A percentile compares a stretch with the other conserved stretches of the same genome.
phyloP scores from a whole-genome alignment of 176 grass and related monocot species.

The Sorghum bicolor region DNA sequence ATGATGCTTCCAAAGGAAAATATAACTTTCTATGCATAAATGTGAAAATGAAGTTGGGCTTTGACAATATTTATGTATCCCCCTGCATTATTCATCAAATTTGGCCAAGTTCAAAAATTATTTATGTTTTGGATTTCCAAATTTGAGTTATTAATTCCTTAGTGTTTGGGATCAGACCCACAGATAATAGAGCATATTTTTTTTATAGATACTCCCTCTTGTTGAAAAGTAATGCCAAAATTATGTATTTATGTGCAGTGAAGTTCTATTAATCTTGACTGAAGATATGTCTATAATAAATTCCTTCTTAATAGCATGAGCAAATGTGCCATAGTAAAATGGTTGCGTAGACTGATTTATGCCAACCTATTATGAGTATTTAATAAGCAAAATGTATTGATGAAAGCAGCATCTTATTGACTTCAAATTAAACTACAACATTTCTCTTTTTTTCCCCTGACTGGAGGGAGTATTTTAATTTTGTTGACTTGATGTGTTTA shows the following conservation, averaged over 20 bases:
- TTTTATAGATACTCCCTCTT: background rate
- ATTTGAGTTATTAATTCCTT: conserved; percentile 6
- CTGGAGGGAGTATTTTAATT: background rate
- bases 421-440: background rate
- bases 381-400: background rate
- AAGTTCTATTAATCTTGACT: background rate
- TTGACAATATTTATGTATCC: background rate
- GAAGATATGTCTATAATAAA: background rate
- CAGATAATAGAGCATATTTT: background rate
- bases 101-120: background rate
- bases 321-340: background rate
- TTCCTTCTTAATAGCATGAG: background rate
- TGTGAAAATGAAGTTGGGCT: background rate
- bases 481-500: conserved; percentile 32
- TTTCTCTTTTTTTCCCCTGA: background rate
- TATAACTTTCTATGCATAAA: background rate
- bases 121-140: background rate
- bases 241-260: background rate
- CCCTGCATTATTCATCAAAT: background rate
- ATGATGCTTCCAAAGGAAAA: background rate
- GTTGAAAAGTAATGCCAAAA: background rate
- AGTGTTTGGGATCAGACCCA: background rate
- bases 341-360: background rate
- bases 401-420: background rate
- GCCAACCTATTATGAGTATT: background rate